Conservation (phyloP, 176 grass and related monocot species). For the Urochloa ruziziensis region DNA sequence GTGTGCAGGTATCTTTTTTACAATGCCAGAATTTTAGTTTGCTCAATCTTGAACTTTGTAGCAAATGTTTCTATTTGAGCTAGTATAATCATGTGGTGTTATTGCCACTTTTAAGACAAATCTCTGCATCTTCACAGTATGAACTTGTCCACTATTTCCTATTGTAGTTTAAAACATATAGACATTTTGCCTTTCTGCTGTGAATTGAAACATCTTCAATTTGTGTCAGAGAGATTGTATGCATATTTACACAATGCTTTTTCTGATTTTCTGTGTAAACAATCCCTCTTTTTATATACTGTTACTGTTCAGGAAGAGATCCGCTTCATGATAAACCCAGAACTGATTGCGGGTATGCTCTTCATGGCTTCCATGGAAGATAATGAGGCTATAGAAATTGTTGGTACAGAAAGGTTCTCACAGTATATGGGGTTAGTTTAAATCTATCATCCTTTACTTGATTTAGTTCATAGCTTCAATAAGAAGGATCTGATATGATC, state of each 20-base stretch:
- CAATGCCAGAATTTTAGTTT: constrained; percentile 31
- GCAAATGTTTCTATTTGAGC: not conserved
- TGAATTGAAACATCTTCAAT: not conserved
- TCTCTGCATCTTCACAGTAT: not conserved
- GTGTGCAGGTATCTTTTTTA: constrained; percentile 79
- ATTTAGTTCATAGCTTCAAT: not conserved
- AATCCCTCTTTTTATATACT: not conserved
- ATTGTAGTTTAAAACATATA: not conserved
- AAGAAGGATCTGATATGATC: not conserved
- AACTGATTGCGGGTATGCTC: constrained; percentile 73
- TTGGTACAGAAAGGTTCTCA: constrained; percentile 78
- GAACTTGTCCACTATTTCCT: not conserved
- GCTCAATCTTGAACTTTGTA: constrained; percentile 2
- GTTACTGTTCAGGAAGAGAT: constrained; percentile 86
- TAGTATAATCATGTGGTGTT: not conserved
- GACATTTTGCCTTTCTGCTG: not conserved
- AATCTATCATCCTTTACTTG: constrained; percentile 13
- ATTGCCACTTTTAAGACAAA: not conserved
- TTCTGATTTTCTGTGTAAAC: not conserved
- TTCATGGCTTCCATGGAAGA: constrained; percentile 79
- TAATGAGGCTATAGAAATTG: constrained; percentile 92
- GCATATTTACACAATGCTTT: not conserved
- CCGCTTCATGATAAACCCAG: constrained; percentile 82
- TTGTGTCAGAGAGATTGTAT: too few relatives aligned
- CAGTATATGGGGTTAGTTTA: constrained; percentile 73